Evolutionary conservation across 805 yeast species (phyloP), one percentile per base, ranked within the genome.

Genomic region (Kazachstania psychrophila): DNA sequence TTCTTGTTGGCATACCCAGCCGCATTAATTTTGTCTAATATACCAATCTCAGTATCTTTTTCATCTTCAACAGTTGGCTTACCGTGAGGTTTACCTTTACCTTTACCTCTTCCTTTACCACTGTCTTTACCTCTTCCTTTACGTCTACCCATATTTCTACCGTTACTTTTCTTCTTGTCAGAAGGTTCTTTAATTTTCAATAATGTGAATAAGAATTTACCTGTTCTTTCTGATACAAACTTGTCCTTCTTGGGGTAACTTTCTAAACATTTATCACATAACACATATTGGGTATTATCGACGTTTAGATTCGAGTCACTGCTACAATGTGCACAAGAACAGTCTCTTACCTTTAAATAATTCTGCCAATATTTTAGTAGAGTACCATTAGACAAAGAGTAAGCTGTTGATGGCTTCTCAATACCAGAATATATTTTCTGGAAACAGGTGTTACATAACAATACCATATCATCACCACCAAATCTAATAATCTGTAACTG

Each of bases 311-410:
- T 50, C 3, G 56, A 40, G 27, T 72, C 77, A 22, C 26, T 44
- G 3, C 60, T 64, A 58, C 80, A 75, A 12, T 50, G 35, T 1
- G 46, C 31, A 52, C 82, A 76, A 33, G 58, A 58, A 33, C 74
- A 59, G 42, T 73, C 77, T 54, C 79, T 60, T 30, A 72, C 72
- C 31, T 57, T 66, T 40, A 58, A 57, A 49, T 75, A 75, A 31
- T 61, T 69, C 3, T 60, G 61, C 51, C 73, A 59, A 47, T 63
- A 71, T 39, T 55, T 58, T 44, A 75, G 62, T n/a, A 75, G 54
- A 0, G 79, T 67, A 3, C 82, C 82, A 45, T 75, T 75, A 2
- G 68, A 59, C 4, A 73, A 47, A 2, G 75, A 58, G 44, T 75
- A 74, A 1, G 75, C 69, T 2, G 70, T 60, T 4, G 18, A 25